Percentiles rank a stretch among this genome's conserved stretches.
These are phyloP conservation scores for Blastocystis hominis DNA, from an alignment of 352 stramenopile species.

Conservation along the genomic window DNA sequence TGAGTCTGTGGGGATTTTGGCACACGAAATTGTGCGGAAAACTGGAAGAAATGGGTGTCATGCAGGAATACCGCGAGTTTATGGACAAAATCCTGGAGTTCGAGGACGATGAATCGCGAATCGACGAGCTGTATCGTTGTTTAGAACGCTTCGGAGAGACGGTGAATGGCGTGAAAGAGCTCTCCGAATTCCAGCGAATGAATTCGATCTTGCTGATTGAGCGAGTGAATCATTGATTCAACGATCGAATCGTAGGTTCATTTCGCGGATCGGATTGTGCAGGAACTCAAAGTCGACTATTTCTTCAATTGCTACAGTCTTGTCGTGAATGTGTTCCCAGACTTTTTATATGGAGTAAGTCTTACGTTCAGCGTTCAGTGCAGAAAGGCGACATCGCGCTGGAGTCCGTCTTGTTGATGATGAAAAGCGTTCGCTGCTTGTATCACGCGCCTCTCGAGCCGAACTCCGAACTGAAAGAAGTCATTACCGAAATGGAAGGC, in stretches of 20 bases:
- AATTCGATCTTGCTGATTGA: not conserved
- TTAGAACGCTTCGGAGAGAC: not conserved
- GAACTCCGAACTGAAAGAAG: not conserved
- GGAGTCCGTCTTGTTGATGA: not conserved
- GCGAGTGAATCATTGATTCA: not conserved
- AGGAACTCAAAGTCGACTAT: not conserved
- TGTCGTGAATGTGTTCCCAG: not conserved
- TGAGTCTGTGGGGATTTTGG: not conserved
- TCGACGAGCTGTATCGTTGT: not conserved
- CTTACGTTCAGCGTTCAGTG: not conserved
- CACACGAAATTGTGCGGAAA: not conserved
- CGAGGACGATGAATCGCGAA: not conserved
- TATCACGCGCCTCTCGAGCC: not conserved
- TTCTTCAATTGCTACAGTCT: not conserved
- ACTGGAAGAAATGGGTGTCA: not conserved
- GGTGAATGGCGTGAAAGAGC: not conserved
- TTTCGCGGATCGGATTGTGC: not conserved
- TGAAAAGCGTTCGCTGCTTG: not conserved
- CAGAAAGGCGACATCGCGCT: not conserved
- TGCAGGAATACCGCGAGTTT: not conserved
- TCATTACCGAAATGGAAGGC: not conserved
- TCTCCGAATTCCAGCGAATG: not conserved
- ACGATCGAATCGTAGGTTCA: not conserved
- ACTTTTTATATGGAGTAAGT: not conserved
- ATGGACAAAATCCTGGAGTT: not conserved